Percentiles rank a stretch among this genome's conserved stretches.
Evolutionary conservation across 2,329 filamentous ascomycete species (phyloP).

Genomic region (Claviceps quebecensis): DNA sequence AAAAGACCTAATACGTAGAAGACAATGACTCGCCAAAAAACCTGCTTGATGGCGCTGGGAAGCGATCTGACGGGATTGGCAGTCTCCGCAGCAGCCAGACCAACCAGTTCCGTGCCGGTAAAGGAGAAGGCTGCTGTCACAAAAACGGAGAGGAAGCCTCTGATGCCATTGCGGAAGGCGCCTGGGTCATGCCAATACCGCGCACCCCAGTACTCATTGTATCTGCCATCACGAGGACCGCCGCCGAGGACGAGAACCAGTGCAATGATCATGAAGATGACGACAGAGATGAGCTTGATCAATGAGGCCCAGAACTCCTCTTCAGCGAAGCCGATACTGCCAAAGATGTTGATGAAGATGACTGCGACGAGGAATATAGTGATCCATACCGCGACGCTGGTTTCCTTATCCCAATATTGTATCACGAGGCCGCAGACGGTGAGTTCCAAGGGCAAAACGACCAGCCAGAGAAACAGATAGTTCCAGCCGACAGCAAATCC

Average conservation of each 20-base stretch:
- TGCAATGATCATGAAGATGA: slow-evolving; percentile 49
- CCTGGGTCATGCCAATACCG: slow-evolving; percentile 29
- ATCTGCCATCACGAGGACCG: slow-evolving; percentile 31
- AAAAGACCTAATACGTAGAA: slow-evolving; percentile 37
- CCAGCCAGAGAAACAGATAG: slow-evolving; percentile 34
- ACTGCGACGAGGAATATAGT: slow-evolving; percentile 36
- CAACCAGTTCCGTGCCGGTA: slow-evolving; percentile 54
- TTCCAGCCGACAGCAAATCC: slow-evolving; percentile 38
- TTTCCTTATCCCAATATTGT: slow-evolving; percentile 33
- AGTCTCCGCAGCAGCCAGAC: slow-evolving; percentile 56
- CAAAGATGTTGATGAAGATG: slow-evolving; percentile 39
- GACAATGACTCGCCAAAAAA: slow-evolving; percentile 38
- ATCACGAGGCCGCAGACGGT: slow-evolving; percentile 38
- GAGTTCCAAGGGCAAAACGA: slow-evolving; percentile 35
- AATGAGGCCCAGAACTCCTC: slow-evolving; percentile 42
- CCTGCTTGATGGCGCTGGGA: slow-evolving; percentile 69
- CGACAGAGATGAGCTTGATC: slow-evolving; percentile 42
- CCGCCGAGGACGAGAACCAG: slow-evolving; percentile 44
- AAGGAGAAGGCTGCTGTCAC: slow-evolving; percentile 58
- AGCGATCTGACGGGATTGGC: slow-evolving; percentile 54
- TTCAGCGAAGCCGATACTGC: slow-evolving; percentile 37
- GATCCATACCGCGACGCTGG: slow-evolving; percentile 37
- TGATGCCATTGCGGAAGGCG: slow-evolving; percentile 54
- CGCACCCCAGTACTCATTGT: slow-evolving; percentile 29
- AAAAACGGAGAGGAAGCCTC: slow-evolving; percentile 54